Conservation (phyloP, 345 rosid genomes). For the Litchi chinensis region DNA sequence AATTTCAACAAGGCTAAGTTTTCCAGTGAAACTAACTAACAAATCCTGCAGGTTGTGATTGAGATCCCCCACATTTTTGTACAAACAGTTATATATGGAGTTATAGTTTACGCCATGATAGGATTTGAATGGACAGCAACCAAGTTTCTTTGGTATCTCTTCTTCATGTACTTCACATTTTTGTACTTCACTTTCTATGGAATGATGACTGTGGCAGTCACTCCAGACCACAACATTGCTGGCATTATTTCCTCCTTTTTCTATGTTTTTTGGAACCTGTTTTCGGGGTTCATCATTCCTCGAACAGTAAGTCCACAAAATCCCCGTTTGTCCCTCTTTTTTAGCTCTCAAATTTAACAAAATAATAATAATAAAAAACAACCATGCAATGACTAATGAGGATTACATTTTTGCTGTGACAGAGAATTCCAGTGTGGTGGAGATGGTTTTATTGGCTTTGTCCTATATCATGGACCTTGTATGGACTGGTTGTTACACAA, state of each 20-base stretch:
- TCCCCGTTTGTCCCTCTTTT: background rate
- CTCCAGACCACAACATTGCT: constrained; percentile 60
- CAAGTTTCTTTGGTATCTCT: constrained; percentile 65
- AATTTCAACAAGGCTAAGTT: background rate
- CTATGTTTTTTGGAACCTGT: constrained; percentile 58
- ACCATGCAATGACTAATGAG: background rate
- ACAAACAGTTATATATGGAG: constrained; percentile 52
- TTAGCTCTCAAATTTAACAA: background rate
- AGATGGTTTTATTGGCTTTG: constrained; percentile 69
- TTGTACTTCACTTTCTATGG: constrained; percentile 66
- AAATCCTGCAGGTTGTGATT: constrained; percentile 41
- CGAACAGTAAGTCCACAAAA: constrained; percentile 33
- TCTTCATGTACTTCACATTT: constrained; percentile 63
- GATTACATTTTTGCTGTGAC: constrained; percentile 18
- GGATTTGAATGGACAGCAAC: constrained; percentile 53
- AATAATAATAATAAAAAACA: background rate
- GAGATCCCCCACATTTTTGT: constrained; percentile 54
- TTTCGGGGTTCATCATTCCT: constrained; percentile 65
- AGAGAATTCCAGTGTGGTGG: constrained; percentile 75
- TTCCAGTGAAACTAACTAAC: background rate
- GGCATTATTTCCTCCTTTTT: constrained; percentile 51
- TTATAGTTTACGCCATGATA: constrained; percentile 60
- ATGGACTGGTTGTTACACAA: constrained; percentile 58
- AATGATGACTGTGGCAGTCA: constrained; percentile 67
- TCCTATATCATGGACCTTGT: constrained; percentile 58